phyloP scores from a whole-genome alignment of 352 stramenopile species.

The Phytopythium montanum region DNA sequence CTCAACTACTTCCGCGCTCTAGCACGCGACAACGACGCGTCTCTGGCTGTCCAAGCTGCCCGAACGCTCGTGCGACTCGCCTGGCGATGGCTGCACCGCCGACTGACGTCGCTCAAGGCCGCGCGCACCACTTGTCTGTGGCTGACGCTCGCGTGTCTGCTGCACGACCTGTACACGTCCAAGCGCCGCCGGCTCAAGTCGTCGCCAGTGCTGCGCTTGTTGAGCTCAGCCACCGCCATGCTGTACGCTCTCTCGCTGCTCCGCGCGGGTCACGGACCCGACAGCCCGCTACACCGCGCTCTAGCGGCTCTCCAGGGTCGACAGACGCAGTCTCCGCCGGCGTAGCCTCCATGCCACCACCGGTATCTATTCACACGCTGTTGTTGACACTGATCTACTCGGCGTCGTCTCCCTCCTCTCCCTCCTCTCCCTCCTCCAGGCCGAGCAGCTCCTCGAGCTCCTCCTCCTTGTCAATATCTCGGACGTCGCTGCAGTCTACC shows the following conservation, averaged over 20 bases:
- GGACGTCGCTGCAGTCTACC: slow-evolving; percentile 48
- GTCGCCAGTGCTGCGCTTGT: slow-evolving; percentile 22
- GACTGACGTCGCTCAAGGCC: not conserved
- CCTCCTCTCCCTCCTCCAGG: slow-evolving; percentile 15
- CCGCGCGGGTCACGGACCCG: not conserved
- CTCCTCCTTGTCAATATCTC: slow-evolving; percentile 55
- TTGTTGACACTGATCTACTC: not conserved
- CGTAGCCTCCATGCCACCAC: not conserved
- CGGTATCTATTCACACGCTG: not conserved
- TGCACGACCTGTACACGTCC: slow-evolving; percentile 30
- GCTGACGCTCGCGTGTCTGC: slow-evolving; percentile 26
- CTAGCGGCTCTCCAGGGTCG: not conserved
- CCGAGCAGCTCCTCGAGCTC: slow-evolving; percentile 38
- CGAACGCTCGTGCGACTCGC: not conserved
- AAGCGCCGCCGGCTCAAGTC: slow-evolving; percentile 32
- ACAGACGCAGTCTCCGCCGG: not conserved
- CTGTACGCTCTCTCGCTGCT: slow-evolving; percentile 25
- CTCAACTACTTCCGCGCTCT: slow-evolving; percentile 8
- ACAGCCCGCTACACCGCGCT: not conserved
- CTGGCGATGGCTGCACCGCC: not conserved
- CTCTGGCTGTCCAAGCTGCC: not conserved
- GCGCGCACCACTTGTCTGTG: slow-evolving; percentile 22
- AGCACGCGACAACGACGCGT: not conserved
- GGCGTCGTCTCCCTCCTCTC: slow-evolving; percentile 15
- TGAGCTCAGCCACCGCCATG: slow-evolving; percentile 18